Evolutionary conservation across 805 yeast genomes (phyloP), one percentile per base, ranked within the genome.

Genomic region (Kodamaea kaohsiungensis): DNA sequence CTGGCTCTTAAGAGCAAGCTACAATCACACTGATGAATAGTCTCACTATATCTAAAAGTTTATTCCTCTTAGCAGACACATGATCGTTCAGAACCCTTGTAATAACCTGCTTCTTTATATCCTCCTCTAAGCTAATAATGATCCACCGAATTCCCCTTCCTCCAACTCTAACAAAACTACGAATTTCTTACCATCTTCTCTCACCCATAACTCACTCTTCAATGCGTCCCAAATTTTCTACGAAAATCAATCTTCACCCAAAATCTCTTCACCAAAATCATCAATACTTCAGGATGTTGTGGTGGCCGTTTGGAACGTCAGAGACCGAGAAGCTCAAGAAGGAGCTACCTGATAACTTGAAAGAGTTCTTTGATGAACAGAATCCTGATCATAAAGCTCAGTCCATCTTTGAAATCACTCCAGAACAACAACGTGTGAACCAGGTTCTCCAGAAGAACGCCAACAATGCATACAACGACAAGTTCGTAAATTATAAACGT

Each of bases 281-380:
- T 10, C 19, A 38, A 38, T 15, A 38, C 42, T 3, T 13, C 15
- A 38, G 19, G 12, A 48, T 67, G 69, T 35, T 52, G 46, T 52
- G 54, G 54, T 71, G 76, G 76, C 75, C 75, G 6, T 71, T 70
- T 45, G 53, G 56, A 6, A 46, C 54, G 27, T 65, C 65, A 39
- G 62, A 65, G 15, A 56, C 73, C 2, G 56, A 63, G 10, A 69
- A 73, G 33, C 54, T 73, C 18, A 61, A 65, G 9, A 62, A 71
- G 46, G 75, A 74, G 48, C 59, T 76, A 18, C 76, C 79, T 1
- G 65, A 60, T 2, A 62, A 65, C 48, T 63, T 76, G 39, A 64
- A 65, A 49, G 65, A 58, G 18, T 73, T 73, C 58, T 74, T 70
- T 56, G 59, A 61, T 7, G 58, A 64, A 33, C 61, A 62, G 15